Evolutionary conservation across 2,329 filamentous ascomycete species (phyloP), one percentile per base, ranked within the genome.

Genomic region (Xylaria sp.): DNA sequence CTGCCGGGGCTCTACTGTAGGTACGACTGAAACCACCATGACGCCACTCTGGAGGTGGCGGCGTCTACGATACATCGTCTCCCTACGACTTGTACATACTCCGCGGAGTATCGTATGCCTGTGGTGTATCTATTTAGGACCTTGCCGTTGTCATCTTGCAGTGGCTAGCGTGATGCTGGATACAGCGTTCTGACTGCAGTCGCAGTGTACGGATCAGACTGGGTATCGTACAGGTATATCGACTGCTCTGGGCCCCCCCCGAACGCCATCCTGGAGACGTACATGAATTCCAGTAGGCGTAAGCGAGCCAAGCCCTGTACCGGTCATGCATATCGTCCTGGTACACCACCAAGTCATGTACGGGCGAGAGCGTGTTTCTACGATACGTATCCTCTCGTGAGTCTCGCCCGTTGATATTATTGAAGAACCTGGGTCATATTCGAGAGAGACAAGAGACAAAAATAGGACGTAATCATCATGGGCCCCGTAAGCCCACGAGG

Each of bases 21-120:
- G 23, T 51, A 51, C 23, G 23, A 51, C 23, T 51, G 49, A 30
- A 5, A 51, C 23, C 19, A 23, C 23, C 37, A 54, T 51, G 54
- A 48, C 61, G 61, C 61, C 61, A 63, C 59, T 57, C 50, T 61
- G 59, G 58, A 61, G 58, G 58, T 61, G 54, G 54, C 51, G 59
- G 48, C 42, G 19, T 56, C 30, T 52, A 56, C n/a, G n/a, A n/a
- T n/a, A n/a, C 54, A 59, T 53, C 55, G 55, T 57, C 57, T 30
- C 23, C 23, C 23, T 30, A 30, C 23, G 23, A 30, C 23, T 5
- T 30, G 23, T 1, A 30, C 23, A 30, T 30, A 30, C 23, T 30
- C 44, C 4, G 55, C 42, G 9, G 9, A 42, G 13, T 42, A 13
- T 13, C 13, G 13, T 13, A 42, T 42, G 37, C 37, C 3, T 42